Evolutionary conservation across 306 rosid genomes (phyloP).

Genomic region (Acacia acuminata): DNA sequence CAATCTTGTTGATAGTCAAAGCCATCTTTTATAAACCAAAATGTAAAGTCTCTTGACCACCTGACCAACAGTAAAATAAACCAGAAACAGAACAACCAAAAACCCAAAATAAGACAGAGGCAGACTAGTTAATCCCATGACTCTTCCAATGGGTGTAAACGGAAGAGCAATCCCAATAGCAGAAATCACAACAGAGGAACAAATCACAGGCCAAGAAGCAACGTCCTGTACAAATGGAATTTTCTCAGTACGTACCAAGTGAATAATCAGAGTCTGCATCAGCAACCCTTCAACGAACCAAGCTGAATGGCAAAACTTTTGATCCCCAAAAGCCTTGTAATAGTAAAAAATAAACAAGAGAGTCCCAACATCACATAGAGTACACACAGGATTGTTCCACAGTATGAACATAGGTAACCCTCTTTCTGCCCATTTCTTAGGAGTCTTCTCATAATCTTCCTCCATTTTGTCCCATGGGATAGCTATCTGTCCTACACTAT

Average conservation of each 20-base stretch:
- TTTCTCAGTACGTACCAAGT: constrained; percentile 68
- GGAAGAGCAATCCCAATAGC: constrained; percentile 53
- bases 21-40: constrained; percentile 50
- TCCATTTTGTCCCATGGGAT: constrained; percentile 75
- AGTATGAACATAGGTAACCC: constrained; percentile 22
- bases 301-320: constrained; percentile 65
- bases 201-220: constrained; percentile 86
- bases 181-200: constrained; percentile 64
- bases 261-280: constrained; percentile 77
- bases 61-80: constrained; percentile 54
- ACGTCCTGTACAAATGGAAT: constrained; percentile 5
- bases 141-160: constrained; percentile 44
- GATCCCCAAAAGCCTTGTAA: constrained; percentile 34
- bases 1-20: constrained; percentile 27
- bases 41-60: constrained; percentile 54
- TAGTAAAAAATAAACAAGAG: constrained; percentile 64
- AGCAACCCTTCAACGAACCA: constrained; percentile 86
- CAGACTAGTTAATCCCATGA: constrained; percentile 47
- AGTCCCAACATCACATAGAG: constrained; percentile 61
- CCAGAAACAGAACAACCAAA: constrained; percentile 48
- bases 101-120: constrained; percentile 62
- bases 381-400: constrained; percentile 87
- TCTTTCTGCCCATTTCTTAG: constrained; percentile 63
- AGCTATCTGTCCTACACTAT: constrained; percentile 74
- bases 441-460: constrained; percentile 60